Conservation (phyloP, 495 filamentous ascomycete genomes). For the Tuber microsphaerosporum region DNA sequence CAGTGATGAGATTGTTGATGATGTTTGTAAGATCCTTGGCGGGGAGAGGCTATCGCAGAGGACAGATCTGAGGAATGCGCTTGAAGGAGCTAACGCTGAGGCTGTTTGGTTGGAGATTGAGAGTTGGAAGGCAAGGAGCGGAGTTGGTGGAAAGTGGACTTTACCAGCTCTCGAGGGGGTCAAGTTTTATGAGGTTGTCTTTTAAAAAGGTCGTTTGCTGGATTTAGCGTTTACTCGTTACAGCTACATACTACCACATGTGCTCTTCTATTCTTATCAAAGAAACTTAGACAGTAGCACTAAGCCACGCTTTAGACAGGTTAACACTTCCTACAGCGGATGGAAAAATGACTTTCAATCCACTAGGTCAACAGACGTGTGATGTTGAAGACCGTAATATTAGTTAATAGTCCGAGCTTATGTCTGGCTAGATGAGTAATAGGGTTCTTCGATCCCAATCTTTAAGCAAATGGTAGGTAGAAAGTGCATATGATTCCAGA, state of each 20-base stretch:
- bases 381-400: neutral
- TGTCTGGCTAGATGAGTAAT: no score
- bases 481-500: no score
- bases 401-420: constrained; percentile 45
- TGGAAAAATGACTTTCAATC: constrained; percentile 31
- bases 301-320: neutral
- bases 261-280: neutral
- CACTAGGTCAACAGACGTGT: neutral
- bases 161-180: constrained; percentile 46
- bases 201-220: constrained; percentile 9
- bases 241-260: neutral
- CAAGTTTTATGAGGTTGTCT: constrained; percentile 40
- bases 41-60: constrained; percentile 47
- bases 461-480: no score
- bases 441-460: no score
- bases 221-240: neutral
- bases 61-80: constrained; percentile 48
- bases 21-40: constrained; percentile 55
- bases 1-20: constrained; percentile 60
- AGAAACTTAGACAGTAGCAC: neutral
- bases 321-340: constrained; percentile 6
- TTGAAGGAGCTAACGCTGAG: constrained; percentile 60
- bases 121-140: constrained; percentile 40
- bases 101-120: constrained; percentile 60
- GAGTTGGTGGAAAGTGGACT: constrained; percentile 39